Evolutionary conservation across 2,329 filamentous ascomycete species (phyloP).

Genomic region (Fusarium anguioides): DNA sequence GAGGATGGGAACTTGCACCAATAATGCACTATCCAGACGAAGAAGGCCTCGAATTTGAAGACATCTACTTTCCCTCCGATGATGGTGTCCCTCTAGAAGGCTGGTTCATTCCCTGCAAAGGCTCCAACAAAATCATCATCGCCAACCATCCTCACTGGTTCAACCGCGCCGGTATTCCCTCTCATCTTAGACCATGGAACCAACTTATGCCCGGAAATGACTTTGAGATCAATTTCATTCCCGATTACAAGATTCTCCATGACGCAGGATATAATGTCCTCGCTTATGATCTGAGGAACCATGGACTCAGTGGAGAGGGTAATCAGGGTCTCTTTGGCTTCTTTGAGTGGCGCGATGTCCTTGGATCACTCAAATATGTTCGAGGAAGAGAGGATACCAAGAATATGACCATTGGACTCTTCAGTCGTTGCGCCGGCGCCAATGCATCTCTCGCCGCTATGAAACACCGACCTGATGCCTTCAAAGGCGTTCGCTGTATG

Average conservation of each 20-base stretch:
- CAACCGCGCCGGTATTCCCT: conserved; percentile 26
- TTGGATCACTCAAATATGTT: conserved; percentile 25
- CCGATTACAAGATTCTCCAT: conserved; percentile 33
- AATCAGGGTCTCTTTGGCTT: conserved; percentile 32
- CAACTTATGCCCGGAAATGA: conserved; percentile 26
- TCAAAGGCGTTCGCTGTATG: conserved; percentile 24
- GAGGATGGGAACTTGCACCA: conserved; percentile 20
- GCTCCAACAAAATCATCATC: conserved; percentile 29
- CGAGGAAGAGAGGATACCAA: neutral
- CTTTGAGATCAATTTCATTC: conserved; percentile 34
- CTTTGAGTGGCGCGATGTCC: conserved; percentile 33
- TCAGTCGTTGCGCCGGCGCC: conserved; percentile 27
- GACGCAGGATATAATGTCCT: conserved; percentile 28
- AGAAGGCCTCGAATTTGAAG: conserved; percentile 18
- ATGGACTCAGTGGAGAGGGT: conserved; percentile 18
- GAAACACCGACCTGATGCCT: conserved; percentile 11
- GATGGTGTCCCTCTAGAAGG: conserved; percentile 25
- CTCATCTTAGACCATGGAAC: conserved; percentile 22
- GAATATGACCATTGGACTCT: conserved; percentile 21
- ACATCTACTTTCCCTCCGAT: conserved; percentile 27
- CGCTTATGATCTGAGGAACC: conserved; percentile 31
- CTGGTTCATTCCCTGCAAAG: conserved; percentile 28
- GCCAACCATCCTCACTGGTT: conserved; percentile 36
- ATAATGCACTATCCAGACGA: conserved; percentile 28
- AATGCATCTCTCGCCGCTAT: conserved; percentile 24